phyloP scores from a whole-genome alignment of 306 rosid species.

The Malus fusca region DNA sequence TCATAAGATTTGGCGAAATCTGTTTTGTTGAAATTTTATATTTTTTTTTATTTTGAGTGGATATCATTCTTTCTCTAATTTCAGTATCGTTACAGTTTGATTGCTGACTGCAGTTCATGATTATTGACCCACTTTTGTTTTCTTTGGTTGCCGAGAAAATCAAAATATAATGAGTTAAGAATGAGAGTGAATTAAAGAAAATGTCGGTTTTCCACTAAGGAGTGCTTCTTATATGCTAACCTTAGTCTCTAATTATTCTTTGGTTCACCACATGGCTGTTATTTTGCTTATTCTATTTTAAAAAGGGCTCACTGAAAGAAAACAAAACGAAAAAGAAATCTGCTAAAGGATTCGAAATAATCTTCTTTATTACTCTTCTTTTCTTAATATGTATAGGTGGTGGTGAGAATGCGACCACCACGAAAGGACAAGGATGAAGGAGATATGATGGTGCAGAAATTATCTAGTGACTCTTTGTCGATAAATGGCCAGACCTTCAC shows the following conservation, averaged over 20 bases:
- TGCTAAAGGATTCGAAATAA: not conserved
- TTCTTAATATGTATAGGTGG: slow-evolving; percentile 38
- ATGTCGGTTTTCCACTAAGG: not conserved
- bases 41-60: not conserved
- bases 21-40: not conserved
- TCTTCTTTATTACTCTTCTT: not conserved
- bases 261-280: not conserved
- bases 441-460: slow-evolving; percentile 68
- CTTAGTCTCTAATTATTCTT: not conserved
- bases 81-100: not conserved
- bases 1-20: not conserved
- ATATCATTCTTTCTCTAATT: not conserved
- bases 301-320: too few species aligned
- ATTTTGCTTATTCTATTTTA: not conserved
- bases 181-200: not conserved
- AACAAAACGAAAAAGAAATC: too few species aligned
- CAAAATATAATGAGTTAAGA: not conserved
- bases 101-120: not conserved
- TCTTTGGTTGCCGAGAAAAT: not conserved
- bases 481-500: slow-evolving; percentile 87
- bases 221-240: not conserved
- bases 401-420: slow-evolving; percentile 83
- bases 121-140: not conserved
- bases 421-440: slow-evolving; percentile 64
- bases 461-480: slow-evolving; percentile 53